Evolutionary conservation across 768 basidiomycete genomes (phyloP).

Genomic region (Agaricus subrufescens): DNA sequence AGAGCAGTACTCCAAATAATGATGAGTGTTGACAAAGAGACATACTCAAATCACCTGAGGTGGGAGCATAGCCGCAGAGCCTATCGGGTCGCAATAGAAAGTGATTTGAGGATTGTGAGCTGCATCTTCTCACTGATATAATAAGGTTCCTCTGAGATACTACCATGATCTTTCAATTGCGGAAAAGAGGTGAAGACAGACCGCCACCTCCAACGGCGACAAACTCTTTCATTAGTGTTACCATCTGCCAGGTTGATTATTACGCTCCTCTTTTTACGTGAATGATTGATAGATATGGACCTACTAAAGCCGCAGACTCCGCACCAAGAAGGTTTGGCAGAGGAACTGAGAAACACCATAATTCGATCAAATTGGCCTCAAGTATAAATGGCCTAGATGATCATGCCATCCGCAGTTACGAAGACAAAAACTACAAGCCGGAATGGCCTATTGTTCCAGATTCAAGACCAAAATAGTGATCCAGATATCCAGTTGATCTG

Average conservation of each 20-base stretch:
- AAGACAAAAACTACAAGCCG: constrained; percentile 38
- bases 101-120: constrained; percentile 69
- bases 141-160: constrained; percentile 76
- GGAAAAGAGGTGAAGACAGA: constrained; percentile 76
- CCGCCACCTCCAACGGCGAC: constrained; percentile 85
- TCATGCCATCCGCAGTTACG: constrained; percentile 42
- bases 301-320: constrained; percentile 67
- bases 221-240: constrained; percentile 78
- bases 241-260: constrained; percentile 25
- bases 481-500: constrained; percentile 62
- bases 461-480: constrained; percentile 6
- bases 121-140: constrained; percentile 78
- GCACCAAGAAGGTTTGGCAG: constrained; percentile 83
- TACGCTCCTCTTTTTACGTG: constrained; percentile 9
- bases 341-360: constrained; percentile 82
- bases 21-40: constrained; percentile 64
- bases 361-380: constrained; percentile 3
- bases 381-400: constrained; percentile 1
- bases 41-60: constrained; percentile 43
- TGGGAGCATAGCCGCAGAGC: background rate
- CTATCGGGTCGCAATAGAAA: constrained; percentile 67
- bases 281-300: constrained; percentile 18
- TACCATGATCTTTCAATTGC: constrained; percentile 70
- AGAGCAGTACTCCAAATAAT: constrained; percentile 57
- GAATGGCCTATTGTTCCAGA: constrained; percentile 7